Conservation (phyloP, 2,329 filamentous ascomycete genomes). For the Anisogramma anomala region DNA sequence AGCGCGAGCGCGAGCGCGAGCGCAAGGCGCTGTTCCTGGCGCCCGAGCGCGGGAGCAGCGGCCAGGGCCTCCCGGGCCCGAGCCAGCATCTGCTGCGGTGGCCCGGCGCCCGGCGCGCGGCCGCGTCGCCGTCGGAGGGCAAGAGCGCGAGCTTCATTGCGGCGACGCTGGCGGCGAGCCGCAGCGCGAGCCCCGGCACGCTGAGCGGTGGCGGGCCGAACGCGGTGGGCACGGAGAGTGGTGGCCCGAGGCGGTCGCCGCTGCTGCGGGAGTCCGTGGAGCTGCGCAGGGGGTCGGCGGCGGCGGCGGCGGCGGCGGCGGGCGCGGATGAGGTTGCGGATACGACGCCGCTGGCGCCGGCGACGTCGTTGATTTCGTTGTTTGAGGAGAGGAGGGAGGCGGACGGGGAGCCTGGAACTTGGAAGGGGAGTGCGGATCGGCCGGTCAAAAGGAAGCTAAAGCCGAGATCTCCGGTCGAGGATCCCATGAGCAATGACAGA, state of each 20-base stretch:
- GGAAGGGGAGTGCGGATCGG: conserved; percentile 20
- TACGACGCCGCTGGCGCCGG: conserved; percentile 47
- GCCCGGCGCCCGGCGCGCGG: conserved; percentile 3
- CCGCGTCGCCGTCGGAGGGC: conserved; percentile 21
- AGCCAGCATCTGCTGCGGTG: conserved; percentile 12
- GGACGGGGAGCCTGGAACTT: conserved; percentile 19
- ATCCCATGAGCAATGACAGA: neutral
- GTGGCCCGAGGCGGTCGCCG: conserved; percentile 18
- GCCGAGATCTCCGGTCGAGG: conserved; percentile 19
- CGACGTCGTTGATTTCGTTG: conserved; percentile 53
- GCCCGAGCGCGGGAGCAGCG: conserved; percentile 10
- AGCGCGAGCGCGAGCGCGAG: conserved; percentile 17
- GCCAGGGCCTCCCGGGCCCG: too few relatives aligned
- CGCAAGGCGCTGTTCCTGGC: conserved; percentile 19
- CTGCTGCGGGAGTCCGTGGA: conserved; percentile 9
- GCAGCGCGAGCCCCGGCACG: conserved; percentile 42
- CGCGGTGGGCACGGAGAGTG: conserved; percentile 1
- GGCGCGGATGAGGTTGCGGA: conserved; percentile 32
- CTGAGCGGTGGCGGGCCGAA: conserved; percentile 21
- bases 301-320: conserved; percentile 18
- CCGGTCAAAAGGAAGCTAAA: conserved; percentile 13
- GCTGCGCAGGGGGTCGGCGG: conserved; percentile 2
- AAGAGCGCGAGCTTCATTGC: conserved; percentile 51
- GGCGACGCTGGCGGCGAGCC: conserved; percentile 49
- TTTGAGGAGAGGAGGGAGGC: conserved; percentile 43